Evolutionary conservation across 441 rosid genomes (phyloP).

Genomic region (Gossypium schwendimanii): DNA sequence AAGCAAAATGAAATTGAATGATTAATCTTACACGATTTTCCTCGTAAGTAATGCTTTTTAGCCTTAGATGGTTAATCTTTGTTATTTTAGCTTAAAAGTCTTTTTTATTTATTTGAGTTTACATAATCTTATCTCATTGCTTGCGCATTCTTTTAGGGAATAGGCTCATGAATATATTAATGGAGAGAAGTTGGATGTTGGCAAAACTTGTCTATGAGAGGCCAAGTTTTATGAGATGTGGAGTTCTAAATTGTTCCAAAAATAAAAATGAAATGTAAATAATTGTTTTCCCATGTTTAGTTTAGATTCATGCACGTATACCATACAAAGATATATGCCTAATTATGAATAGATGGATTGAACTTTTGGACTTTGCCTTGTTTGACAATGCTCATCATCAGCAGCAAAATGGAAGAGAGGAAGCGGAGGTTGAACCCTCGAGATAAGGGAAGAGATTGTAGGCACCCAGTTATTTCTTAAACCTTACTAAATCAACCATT

Average conservation of each 20-base stretch:
- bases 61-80: not conserved
- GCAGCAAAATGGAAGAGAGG: not conserved
- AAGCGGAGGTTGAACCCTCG: too few relatives aligned
- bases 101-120: not conserved
- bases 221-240: not conserved
- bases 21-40: conserved; percentile 4
- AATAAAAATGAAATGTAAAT: not conserved
- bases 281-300: not conserved
- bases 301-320: conserved; percentile 2
- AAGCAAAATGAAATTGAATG: conserved; percentile 7
- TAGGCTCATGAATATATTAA: not conserved
- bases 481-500: too few relatives aligned
- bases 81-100: not conserved
- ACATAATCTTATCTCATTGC: not conserved
- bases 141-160: not conserved
- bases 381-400: not conserved
- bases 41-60: not conserved
- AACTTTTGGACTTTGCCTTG: not conserved
- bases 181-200: not conserved
- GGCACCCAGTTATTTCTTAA: too few relatives aligned
- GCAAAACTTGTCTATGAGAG: not conserved
- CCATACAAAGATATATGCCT: not conserved
- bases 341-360: not conserved
- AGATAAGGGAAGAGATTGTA: too few relatives aligned
- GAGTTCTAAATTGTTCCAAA: not conserved